These are phyloP conservation scores for Leishmania major DNA, from an alignment of 208 protist genomes.

Conservation along the genomic window DNA sequence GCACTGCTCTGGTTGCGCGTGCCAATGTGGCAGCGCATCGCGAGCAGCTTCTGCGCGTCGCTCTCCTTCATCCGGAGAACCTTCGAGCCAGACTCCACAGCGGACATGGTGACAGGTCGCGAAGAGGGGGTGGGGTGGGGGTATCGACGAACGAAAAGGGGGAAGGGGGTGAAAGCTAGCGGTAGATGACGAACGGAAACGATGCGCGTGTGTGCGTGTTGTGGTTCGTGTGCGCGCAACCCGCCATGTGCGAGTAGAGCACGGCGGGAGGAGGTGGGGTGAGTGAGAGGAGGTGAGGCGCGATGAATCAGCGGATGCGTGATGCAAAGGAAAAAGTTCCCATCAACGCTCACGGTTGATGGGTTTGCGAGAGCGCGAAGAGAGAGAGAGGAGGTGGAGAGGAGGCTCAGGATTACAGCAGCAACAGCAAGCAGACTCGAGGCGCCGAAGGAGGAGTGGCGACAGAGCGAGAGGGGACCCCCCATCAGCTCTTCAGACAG, in stretches of 20 bases:
- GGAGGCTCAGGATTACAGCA: not conserved
- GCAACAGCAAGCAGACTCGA: not conserved
- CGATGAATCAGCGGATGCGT: not conserved
- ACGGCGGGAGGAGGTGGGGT: too few relatives aligned
- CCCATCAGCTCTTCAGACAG: not conserved
- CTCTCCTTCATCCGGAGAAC: constrained; percentile 81
- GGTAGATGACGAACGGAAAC: too few relatives aligned
- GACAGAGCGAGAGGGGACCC: not conserved
- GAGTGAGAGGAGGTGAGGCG: not conserved
- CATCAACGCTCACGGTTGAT: not conserved
- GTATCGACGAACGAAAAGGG: not conserved
- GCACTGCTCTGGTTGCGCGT: constrained; percentile 92
- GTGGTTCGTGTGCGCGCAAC: not conserved
- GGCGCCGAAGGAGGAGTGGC: not conserved
- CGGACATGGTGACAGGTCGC: constrained; percentile 48
- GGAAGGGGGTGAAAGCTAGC: not conserved
- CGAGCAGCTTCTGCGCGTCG: constrained; percentile 98
- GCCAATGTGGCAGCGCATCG: constrained; percentile 96
- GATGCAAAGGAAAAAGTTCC: not conserved
- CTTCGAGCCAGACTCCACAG: constrained; percentile 76
- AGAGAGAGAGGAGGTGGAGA: not conserved
- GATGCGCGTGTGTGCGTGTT: not conserved
- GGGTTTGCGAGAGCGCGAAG: not conserved
- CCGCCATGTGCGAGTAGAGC: not conserved
- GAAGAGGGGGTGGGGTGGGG: not conserved